A percentile compares a stretch with the other conserved stretches of the same genome.
phyloP scores from a whole-genome alignment of 495 filamentous ascomycete genomes.

The Astrothelium macrocarpum region DNA sequence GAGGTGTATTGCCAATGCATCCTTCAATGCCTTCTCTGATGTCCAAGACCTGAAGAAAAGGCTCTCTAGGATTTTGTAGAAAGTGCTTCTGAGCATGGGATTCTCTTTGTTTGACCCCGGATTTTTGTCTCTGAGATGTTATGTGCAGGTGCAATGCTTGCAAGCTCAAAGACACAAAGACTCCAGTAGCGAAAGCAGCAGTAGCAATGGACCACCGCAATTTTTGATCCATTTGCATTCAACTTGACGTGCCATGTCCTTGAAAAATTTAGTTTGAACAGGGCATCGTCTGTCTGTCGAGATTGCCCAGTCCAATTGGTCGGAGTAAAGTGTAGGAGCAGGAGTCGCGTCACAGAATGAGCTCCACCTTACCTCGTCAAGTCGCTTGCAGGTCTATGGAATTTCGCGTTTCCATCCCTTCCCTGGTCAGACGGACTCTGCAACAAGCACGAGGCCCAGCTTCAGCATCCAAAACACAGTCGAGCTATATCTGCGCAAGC shows the following conservation, averaged over 20 bases:
- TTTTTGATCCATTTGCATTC: neutral
- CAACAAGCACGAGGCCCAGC: neutral
- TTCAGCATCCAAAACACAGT: neutral
- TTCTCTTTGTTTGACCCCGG: neutral
- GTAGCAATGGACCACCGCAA: neutral
- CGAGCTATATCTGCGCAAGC: neutral
- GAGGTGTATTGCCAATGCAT: slow-evolving; percentile 86
- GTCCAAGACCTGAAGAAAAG: slow-evolving; percentile 8
- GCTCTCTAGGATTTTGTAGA: neutral
- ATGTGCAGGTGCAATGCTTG: neutral
- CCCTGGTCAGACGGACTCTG: neutral
- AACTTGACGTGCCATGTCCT: no score
- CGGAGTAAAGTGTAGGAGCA: no score
- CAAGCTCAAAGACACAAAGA: neutral
- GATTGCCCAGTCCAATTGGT: no score
- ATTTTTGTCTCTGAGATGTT: neutral
- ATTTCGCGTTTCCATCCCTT: neutral
- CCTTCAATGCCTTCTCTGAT: slow-evolving; percentile 72
- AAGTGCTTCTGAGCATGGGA: neutral
- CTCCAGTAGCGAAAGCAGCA: neutral
- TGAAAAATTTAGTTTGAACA: no score
- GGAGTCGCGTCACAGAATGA: neutral
- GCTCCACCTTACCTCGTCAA: neutral
- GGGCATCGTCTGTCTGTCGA: no score
- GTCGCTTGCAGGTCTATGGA: neutral